Conservation (phyloP, 2,329 filamentous ascomycete genomes). For the Neonectria coccinea region DNA sequence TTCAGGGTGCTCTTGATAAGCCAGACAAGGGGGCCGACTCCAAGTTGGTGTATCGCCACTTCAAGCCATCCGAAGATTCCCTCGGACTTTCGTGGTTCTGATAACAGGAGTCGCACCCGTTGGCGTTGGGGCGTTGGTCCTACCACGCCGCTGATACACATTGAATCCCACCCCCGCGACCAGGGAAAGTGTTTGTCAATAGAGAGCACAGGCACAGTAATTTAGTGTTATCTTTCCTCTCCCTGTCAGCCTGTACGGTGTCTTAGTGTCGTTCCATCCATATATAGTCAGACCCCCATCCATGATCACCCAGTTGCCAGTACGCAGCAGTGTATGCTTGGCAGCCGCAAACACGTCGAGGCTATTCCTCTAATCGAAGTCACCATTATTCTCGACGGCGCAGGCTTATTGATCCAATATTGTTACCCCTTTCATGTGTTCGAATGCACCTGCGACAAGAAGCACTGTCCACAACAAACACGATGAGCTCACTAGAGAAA, state of each 20-base stretch:
- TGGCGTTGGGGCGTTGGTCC: neutral
- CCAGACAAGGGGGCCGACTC: conserved; percentile 16
- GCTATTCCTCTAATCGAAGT: neutral
- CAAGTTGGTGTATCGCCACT: neutral
- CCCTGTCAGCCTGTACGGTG: neutral
- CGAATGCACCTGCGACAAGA: neutral
- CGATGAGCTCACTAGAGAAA: conserved; percentile 3
- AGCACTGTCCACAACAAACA: neutral
- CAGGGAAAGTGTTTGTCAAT: conserved; percentile 12
- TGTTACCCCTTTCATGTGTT: neutral
- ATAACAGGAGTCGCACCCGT: neutral
- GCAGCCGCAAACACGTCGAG: neutral
- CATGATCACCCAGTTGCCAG: neutral
- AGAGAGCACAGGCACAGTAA: conserved; percentile 3
- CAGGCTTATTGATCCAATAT: neutral
- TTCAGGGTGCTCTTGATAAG: conserved; percentile 35
- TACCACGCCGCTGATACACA: neutral
- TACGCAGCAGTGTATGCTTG: neutral
- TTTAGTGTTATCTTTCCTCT: conserved; percentile 19
- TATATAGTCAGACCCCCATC: conserved; percentile 11
- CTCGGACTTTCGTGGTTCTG: neutral
- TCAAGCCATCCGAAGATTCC: neutral
- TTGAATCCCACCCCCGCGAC: conserved; percentile 13
- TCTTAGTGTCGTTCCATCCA: neutral
- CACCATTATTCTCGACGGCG: neutral